Base-by-base conservation (phyloP, 2,329 filamentous ascomycete genomes). In the Periconia sp. region DNA sequence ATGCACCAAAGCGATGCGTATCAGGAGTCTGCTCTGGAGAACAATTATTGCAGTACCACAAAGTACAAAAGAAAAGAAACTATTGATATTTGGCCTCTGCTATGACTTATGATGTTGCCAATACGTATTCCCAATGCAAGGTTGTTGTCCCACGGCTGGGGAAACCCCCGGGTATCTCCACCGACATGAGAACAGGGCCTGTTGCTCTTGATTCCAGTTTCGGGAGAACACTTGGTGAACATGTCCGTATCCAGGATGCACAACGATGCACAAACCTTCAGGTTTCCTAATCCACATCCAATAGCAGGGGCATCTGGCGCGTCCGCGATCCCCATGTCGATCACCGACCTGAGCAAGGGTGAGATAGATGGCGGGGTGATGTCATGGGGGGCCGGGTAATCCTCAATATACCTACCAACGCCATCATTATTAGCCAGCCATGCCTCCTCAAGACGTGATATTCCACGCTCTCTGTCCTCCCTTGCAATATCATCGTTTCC, bases 341-440 rank as follows among this genome's bases (percentile, higher is more conserved):
- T 54, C 50, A 50, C 41, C 44, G 30, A 19, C 42, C 50, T 52
- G 31, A 19, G 51, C 57, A 17, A 55, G 54, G 54, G n/a, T 45
- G 23, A 41, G 46, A 53, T 43, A 44, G 50, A 42, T 44, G 46
- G 53, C 40, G 48, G 45, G 45, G 63, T 70, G 66, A 70, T 64
- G 63, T 71, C 68, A 71, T 66, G 23, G n/a, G 50, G 23, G 52
- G 48, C 35, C 47, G 45, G 50, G 47, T 51, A 57, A 11, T 37
- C 15, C 33, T 37, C 33, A 14, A 37, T 37, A n/a, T n/a, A n/a
- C n/a, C n/a, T n/a, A 37, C 55, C 52, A 52, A 55, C 56, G 52
- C 55, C 59, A 62, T 65, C 61, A 61, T 63, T 56, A 66, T 64
- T 58, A 62, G 23, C 23, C 23, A 33, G 59, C 61, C 52, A 63